phyloP scores from a whole-genome alignment of 1,284 basidiomycete species.

The Cryptococcus sp. region DNA sequence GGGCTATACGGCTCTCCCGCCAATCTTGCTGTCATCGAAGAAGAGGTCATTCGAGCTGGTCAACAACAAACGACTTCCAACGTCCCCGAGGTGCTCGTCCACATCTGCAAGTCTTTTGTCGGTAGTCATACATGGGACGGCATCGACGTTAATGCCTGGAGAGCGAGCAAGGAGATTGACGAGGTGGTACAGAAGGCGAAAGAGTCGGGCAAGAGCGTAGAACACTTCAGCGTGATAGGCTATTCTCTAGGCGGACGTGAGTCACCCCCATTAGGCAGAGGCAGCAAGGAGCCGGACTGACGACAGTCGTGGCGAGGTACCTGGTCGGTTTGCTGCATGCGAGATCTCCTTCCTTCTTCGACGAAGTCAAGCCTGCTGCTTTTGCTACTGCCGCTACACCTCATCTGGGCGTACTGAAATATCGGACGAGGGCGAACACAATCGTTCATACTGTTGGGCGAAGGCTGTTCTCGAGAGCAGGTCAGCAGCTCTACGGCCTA shows the following conservation, averaged over 20 bases:
- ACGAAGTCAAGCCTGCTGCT: constrained; percentile 28
- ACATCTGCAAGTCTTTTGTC: constrained; percentile 21
- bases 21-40: constrained; percentile 33
- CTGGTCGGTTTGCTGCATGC: constrained; percentile 39
- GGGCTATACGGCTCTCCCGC: constrained; percentile 41
- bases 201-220: constrained; percentile 25
- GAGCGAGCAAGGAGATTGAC: constrained; percentile 37
- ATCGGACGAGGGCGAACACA: constrained; percentile 21
- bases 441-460: constrained; percentile 61
- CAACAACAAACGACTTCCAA: neutral
- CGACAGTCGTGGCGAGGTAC: constrained; percentile 42
- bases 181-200: constrained; percentile 33
- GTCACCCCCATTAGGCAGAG: constrained; percentile 7
- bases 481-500: constrained; percentile 68
- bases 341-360: constrained; percentile 37
- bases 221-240: constrained; percentile 39
- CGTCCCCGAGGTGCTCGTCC: constrained; percentile 19
- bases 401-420: constrained; percentile 38
- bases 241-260: constrained; percentile 44
- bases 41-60: constrained; percentile 19
- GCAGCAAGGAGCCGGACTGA: neutral
- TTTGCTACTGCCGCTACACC: constrained; percentile 45
- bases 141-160: constrained; percentile 41
- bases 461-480: constrained; percentile 71
- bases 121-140: constrained; percentile 45